Base-by-base conservation (phyloP, 2,329 filamentous ascomycete species). In the Macrophomina tecta region DNA sequence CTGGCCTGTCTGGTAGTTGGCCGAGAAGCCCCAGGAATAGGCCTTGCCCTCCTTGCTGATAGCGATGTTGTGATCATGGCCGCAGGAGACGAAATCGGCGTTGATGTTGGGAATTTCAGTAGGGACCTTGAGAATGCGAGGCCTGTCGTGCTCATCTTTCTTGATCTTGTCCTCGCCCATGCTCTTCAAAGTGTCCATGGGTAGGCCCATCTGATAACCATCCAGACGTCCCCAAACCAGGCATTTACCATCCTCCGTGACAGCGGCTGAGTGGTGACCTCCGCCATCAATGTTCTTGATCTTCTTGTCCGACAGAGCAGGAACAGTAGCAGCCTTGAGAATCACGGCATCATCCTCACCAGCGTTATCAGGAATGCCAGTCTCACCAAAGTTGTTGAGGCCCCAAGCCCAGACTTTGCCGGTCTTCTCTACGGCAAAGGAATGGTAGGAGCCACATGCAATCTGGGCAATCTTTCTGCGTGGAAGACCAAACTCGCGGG, bases 311-410 rank as follows among this genome's bases (percentile, higher is more conserved):
- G 84, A 82, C 8, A 97, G 85, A 4, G 84, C 85, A 8, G 86
- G 80, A 32, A 97, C 86, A 62, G 90, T 81, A 49, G 86, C 87
- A 4, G 78, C 76, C 71, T 87, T 86, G n/a, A 91, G 84, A 61
- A 97, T 86, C 69, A 90, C 87, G 40, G 90, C 90, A 70, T 90
- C 88, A 63, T 90, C 87, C 67, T 90, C 86, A 38, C 89, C 90
- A 14, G 86, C 88, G 64, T 85, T 83, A 51, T 87, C 84, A 16
- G 83, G 82, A 67, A 90, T 84, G 42, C 90, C 92, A 16, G 91
- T 91, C 81, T 97, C 90, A 69, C 90, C 91, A 78, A 91, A 96
- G 79, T 91, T 93, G 84, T 97, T 97, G 36, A 94, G 82, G 30
- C 93, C 93, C 92, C 93, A 97, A 0, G 89, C 87, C 79, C 89